Conservation (phyloP, 306 rosid genomes). For the Cucurbita moschata region DNA sequence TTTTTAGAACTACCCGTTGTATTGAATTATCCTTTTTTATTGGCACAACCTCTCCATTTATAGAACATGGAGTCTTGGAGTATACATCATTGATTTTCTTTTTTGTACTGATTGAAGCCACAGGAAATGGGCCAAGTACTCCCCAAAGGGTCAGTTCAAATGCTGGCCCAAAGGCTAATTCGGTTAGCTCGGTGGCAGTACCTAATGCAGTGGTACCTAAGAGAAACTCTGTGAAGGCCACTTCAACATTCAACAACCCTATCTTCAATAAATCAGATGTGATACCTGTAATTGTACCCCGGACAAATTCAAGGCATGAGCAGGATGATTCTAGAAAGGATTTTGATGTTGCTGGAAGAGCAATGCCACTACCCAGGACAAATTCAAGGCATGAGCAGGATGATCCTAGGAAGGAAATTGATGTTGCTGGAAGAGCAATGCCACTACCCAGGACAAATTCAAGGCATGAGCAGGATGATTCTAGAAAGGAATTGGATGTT, state of each 20-base stretch:
- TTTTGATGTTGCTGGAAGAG: slow-evolving; percentile 48
- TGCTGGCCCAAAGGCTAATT: slow-evolving; percentile 44
- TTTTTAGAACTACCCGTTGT: slow-evolving; percentile 10
- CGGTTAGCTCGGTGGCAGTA: slow-evolving; percentile 46
- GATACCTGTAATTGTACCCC: slow-evolving; percentile 83
- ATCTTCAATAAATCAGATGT: slow-evolving; percentile 54
- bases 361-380: slow-evolving; percentile 54
- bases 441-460: slow-evolving; percentile 65
- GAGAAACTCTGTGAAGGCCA: slow-evolving; percentile 49
- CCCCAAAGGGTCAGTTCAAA: slow-evolving; percentile 65
- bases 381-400: slow-evolving; percentile 48
- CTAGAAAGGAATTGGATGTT: slow-evolving; percentile 58
- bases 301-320: slow-evolving; percentile 59
- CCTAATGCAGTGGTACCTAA: slow-evolving; percentile 43
- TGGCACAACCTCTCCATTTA: not conserved
- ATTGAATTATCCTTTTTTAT: not conserved
- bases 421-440: slow-evolving; percentile 49
- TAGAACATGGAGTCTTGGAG: not conserved
- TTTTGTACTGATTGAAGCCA: slow-evolving; percentile 43
- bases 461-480: slow-evolving; percentile 55
- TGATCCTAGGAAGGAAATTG: slow-evolving; percentile 67
- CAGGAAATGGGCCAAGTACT: slow-evolving; percentile 82
- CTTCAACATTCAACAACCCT: slow-evolving; percentile 36
- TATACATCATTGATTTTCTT: slow-evolving; percentile 5
- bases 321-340: slow-evolving; percentile 72